Base-by-base conservation (phyloP, 1,284 basidiomycete genomes). In the Salmacisia buchloeana region DNA sequence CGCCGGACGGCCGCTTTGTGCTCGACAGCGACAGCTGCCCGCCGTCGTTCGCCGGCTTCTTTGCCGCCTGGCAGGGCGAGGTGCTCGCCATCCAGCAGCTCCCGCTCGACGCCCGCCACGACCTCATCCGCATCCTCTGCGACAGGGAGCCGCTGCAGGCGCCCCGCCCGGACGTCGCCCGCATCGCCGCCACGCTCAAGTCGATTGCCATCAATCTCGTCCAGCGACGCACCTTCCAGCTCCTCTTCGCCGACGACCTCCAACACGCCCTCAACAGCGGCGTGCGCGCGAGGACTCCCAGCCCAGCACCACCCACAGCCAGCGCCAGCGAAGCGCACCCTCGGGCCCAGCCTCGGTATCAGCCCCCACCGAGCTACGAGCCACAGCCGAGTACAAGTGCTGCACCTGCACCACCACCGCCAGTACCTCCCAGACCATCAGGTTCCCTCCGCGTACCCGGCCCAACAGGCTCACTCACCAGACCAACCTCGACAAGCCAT, bases 81-180 rank as follows among this genome's bases (percentile, higher is more conserved):
- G 90, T 91, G 0, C 83, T 86, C 0, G 73, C 75, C 12, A 89
- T 91, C 64, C 88, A 90, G 67, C 67, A 67, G 1, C 83, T 91
- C 12, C 58, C 80, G 0, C 85, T 85, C 3, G 86, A 88, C 67
- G 80, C 85, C 58, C 86, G 90, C 63, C 88, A 90, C 69, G 90
- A 91, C 75, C 86, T 91, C 36, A 89, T 89, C 0, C 85, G 89
- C 4, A 81, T 88, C 60, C 88, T 91, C 36, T 91, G 90, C 71
- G 83, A 83, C 21, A 84, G 90, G 35, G 74, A 81, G 15, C 83
- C 49, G 3, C 46, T 52, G 23, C 46, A 31, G 13, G 49, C 23
- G 3, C 7, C 4, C 23, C 46, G 29, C 18, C 49, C 49, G 29
- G 49, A 54, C 29, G 27, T 54, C 3, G 29, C 49, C 10, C 49